A percentile compares a stretch with the other conserved stretches of the same genome.
Evolutionary conservation across 768 basidiomycete genomes (phyloP).

Genomic region (Lactarius hengduanensis): DNA sequence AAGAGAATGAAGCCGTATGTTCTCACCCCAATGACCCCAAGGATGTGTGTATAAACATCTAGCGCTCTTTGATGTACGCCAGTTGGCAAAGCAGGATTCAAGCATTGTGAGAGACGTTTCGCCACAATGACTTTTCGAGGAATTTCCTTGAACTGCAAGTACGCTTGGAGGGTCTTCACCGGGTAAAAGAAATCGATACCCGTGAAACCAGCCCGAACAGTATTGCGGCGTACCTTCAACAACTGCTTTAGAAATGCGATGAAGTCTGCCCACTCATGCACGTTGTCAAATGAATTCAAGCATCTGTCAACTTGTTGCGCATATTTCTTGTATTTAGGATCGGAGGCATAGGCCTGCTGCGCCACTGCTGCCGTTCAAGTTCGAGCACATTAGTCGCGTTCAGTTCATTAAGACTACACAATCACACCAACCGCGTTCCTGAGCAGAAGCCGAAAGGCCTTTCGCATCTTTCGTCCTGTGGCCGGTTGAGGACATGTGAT

Average conservation of each 20-base stretch:
- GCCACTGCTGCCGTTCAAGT: conserved; percentile 42
- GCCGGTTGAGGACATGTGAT: conserved; percentile 11
- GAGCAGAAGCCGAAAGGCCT: conserved; percentile 38
- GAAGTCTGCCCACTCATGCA: conserved; percentile 99
- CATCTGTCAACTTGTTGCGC: conserved; percentile 89
- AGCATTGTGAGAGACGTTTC: conserved; percentile 92
- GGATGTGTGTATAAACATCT: conserved; percentile 91
- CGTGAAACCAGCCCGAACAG: background rate
- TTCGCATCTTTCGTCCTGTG: conserved; percentile 23
- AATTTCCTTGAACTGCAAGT: conserved; percentile 94
- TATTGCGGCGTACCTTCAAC: conserved; percentile 62
- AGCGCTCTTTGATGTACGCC: conserved; percentile 96
- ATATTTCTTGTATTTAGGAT: conserved; percentile 95
- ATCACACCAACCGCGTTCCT: conserved; percentile 49
- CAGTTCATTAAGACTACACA: background rate
- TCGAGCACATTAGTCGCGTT: conserved; percentile 11
- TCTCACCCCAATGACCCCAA: conserved; percentile 86
- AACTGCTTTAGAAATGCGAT: conserved; percentile 95
- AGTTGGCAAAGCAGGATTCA: conserved; percentile 96
- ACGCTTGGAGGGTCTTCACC: conserved; percentile 82
- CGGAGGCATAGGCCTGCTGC: conserved; percentile 61
- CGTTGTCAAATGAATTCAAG: conserved; percentile 88
- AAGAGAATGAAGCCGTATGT: background rate
- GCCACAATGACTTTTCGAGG: conserved; percentile 92
- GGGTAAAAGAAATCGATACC: background rate